These are phyloP conservation scores for Solanum paucissectum DNA, from an alignment of 257 asterid genomes.

Conservation along the genomic window DNA sequence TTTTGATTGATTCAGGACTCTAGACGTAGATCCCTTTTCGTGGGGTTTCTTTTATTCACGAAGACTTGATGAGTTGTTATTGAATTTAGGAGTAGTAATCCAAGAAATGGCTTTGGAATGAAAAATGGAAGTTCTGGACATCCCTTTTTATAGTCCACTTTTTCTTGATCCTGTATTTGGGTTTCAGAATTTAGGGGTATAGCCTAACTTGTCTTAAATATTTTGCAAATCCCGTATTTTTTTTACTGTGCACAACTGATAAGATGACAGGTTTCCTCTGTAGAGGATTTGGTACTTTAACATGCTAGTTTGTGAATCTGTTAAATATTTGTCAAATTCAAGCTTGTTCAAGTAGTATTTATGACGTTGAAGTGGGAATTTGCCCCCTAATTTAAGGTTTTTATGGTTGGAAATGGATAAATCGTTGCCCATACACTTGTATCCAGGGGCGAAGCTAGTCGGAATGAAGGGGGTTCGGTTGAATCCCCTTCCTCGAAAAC, in stretches of 20 bases:
- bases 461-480: neutral
- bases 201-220: neutral
- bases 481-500: neutral
- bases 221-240: neutral
- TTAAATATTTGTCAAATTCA: neutral
- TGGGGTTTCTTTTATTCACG: neutral
- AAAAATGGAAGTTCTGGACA: neutral
- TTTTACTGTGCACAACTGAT: neutral
- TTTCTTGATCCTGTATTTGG: neutral
- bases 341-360: neutral
- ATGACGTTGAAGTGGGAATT: neutral
- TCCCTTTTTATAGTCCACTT: neutral
- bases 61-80: neutral
- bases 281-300: neutral
- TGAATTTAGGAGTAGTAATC: neutral
- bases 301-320: neutral
- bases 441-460: neutral
- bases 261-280: neutral
- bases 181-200: no score
- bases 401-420: neutral
- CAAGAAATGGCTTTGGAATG: neutral
- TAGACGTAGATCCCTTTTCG: neutral
- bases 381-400: neutral
- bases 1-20: neutral
- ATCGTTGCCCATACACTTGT: neutral